Evolutionary conservation across 2,329 filamentous ascomycete genomes (phyloP).

Genomic region (Pezizomycotina sp.): DNA sequence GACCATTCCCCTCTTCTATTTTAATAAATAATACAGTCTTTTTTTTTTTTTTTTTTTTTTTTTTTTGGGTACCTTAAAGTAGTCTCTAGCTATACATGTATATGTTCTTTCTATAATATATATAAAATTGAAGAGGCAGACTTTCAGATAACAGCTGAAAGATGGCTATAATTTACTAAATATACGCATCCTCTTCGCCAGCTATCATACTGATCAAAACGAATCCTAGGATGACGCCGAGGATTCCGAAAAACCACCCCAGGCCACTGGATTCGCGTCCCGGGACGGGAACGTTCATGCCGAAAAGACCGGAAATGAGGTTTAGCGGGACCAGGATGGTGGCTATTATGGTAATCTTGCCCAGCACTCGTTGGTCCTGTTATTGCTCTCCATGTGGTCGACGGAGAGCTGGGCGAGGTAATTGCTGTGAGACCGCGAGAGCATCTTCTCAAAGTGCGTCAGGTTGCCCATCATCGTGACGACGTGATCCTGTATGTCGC

Average conservation of each 20-base stretch:
- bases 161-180: too few relatives aligned
- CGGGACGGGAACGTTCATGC: constrained; percentile 95
- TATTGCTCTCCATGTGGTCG: constrained; percentile 84
- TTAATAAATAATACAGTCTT: too few relatives aligned
- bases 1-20: too few relatives aligned
- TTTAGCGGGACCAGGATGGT: constrained; percentile 98
- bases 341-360: constrained; percentile 84
- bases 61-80: too few relatives aligned
- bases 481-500: constrained; percentile 98
- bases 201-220: constrained; percentile 11
- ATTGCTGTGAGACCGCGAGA: constrained; percentile 82
- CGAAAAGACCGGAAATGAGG: constrained; percentile 95
- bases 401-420: constrained; percentile 80
- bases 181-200: constrained; percentile 11
- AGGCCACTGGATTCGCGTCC: constrained; percentile 72
- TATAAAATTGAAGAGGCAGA: too few relatives aligned
- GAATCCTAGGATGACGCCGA: constrained; percentile 12
- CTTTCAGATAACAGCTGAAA: too few relatives aligned
- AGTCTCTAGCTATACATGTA: too few relatives aligned
- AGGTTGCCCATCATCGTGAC: constrained; percentile 97
- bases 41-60: too few relatives aligned
- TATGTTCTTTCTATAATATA: too few relatives aligned
- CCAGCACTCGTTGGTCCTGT: constrained; percentile 78
- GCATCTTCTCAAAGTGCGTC: constrained; percentile 86
- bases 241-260: constrained; percentile 54